Evolutionary conservation across 768 basidiomycete species (phyloP).

Genomic region (Tulasnella calospora): DNA sequence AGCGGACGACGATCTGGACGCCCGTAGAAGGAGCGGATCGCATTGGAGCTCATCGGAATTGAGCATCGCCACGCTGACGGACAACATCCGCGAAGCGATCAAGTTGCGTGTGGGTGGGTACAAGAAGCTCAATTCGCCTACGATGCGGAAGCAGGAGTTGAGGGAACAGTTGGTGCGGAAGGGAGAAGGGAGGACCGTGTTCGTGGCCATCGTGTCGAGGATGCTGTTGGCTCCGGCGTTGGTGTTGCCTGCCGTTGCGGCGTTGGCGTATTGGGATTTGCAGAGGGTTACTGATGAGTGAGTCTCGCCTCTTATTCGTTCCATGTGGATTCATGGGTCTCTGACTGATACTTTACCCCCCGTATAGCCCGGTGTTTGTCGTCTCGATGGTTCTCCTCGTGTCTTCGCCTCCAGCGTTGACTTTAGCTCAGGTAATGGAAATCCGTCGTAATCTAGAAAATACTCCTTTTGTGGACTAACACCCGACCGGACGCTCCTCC

Average conservation of each 20-base stretch:
- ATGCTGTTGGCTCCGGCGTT: slow-evolving; percentile 83
- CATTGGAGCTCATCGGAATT: slow-evolving; percentile 28
- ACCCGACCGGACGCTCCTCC: background rate
- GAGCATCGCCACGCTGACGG: slow-evolving; percentile 35
- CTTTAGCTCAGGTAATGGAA: slow-evolving; percentile 51
- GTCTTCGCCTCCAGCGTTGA: slow-evolving; percentile 74
- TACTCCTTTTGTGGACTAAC: background rate
- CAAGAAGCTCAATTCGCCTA: background rate
- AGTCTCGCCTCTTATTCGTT: slow-evolving; percentile 35
- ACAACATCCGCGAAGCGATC: slow-evolving; percentile 46
- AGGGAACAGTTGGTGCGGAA: slow-evolving; percentile 42
- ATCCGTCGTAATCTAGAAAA: slow-evolving; percentile 33
- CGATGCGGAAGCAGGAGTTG: slow-evolving; percentile 30
- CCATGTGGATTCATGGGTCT: too few species aligned
- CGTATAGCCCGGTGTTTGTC: slow-evolving; percentile 73
- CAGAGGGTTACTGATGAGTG: slow-evolving; percentile 71
- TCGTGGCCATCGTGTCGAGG: slow-evolving; percentile 74
- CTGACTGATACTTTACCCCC: slow-evolving; percentile 4
- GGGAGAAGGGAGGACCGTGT: slow-evolving; percentile 77
- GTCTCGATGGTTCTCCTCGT: slow-evolving; percentile 79
- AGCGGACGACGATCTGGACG: background rate
- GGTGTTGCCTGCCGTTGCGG: slow-evolving; percentile 68
- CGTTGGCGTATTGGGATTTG: slow-evolving; percentile 54
- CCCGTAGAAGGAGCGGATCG: slow-evolving; percentile 20
- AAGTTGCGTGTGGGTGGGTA: slow-evolving; percentile 32